These are phyloP conservation scores for Delonix regia DNA, from an alignment of 306 rosid species.

Conservation along the genomic window DNA sequence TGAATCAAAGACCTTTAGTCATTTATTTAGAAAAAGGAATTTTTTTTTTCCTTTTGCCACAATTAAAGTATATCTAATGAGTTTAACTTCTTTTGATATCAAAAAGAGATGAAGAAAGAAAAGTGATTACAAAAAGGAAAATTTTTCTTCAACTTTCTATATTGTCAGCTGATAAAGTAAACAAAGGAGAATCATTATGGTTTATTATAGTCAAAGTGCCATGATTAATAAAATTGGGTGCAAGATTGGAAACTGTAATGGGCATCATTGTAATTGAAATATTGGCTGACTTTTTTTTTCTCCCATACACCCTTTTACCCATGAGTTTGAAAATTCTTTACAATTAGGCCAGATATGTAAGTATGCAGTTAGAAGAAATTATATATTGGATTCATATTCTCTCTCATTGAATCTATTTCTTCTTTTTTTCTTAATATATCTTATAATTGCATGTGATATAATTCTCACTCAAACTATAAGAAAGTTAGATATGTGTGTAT, in stretches of 20 bases:
- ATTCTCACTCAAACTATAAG: too few relatives aligned
- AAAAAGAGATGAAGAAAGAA: neutral
- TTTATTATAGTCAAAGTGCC: conserved; percentile 43
- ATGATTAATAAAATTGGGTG: conserved; percentile 40
- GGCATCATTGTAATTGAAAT: conserved; percentile 4
- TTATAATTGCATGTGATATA: too few relatives aligned
- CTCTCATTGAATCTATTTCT: too few relatives aligned
- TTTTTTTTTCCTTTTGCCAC: neutral
- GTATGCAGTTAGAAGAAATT: too few relatives aligned
- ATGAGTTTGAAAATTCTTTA: too few relatives aligned
- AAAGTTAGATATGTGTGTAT: too few relatives aligned
- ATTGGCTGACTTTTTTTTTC: neutral
- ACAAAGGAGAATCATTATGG: conserved; percentile 29
- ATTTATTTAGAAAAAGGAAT: too few relatives aligned
- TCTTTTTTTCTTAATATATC: too few relatives aligned
- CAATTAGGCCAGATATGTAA: too few relatives aligned
- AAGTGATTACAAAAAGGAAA: neutral
- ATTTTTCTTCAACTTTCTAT: neutral
- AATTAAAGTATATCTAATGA: neutral
- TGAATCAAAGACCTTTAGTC: neutral
- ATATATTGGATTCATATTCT: too few relatives aligned
- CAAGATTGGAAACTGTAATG: conserved; percentile 10
- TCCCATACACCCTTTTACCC: neutral
- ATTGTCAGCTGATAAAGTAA: conserved; percentile 31
- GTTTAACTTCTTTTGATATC: neutral